Evolutionary conservation across 352 stramenopile genomes (phyloP).

Genomic region (Globisporangium heterothallicum): DNA sequence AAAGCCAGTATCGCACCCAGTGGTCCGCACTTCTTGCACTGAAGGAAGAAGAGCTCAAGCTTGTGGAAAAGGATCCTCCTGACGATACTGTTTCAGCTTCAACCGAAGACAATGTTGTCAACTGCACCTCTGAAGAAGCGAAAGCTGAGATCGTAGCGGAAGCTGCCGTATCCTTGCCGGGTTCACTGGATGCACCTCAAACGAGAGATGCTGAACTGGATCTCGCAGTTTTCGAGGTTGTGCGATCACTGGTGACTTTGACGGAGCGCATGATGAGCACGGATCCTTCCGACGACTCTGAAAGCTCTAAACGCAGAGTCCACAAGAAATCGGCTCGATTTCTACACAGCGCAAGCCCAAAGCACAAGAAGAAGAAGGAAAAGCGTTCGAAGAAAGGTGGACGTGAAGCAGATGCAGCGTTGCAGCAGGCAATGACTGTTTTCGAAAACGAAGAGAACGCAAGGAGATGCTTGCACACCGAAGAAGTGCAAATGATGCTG

Average conservation of each 20-base stretch:
- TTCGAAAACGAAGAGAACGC: slow-evolving; percentile 48
- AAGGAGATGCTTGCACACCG: slow-evolving; percentile 29
- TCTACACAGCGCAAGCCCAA: neutral
- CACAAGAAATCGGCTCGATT: slow-evolving; percentile 1
- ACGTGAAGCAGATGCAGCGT: slow-evolving; percentile 6
- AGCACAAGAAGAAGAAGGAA: slow-evolving; percentile 10
- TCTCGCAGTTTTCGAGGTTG: slow-evolving; percentile 8
- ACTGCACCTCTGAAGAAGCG: no score
- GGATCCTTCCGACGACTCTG: neutral
- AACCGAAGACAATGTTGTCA: neutral
- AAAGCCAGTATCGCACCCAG: slow-evolving; percentile 33
- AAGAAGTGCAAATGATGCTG: slow-evolving; percentile 45
- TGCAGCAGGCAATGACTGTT: slow-evolving; percentile 20
- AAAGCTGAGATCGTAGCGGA: neutral
- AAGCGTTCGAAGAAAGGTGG: neutral
- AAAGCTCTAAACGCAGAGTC: neutral
- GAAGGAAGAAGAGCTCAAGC: slow-evolving; percentile 44
- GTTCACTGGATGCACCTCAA: neutral
- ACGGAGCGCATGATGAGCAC: slow-evolving; percentile 13
- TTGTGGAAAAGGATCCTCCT: slow-evolving; percentile 14
- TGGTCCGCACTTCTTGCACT: slow-evolving; percentile 31
- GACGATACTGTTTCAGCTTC: neutral
- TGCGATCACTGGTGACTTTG: slow-evolving; percentile 13
- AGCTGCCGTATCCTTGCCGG: neutral
- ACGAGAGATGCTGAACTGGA: slow-evolving; percentile 3